Evolutionary conservation across 83 land plant genomes (phyloP), one percentile per base, ranked within the genome.

Genomic region (Larix sibirica): DNA sequence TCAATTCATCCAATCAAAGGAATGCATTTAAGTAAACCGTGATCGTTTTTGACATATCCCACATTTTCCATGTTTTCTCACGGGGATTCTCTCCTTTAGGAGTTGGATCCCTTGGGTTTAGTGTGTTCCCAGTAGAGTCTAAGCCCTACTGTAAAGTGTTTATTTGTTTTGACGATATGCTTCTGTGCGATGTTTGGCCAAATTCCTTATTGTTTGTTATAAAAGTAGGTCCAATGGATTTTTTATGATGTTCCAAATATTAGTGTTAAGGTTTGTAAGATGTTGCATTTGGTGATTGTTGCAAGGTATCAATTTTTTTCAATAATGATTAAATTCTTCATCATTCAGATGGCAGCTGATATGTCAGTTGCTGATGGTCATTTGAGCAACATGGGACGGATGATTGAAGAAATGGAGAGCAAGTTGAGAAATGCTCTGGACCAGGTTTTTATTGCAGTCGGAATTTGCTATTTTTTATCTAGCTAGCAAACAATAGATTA

Each of bases 331-430:
- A 4, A 42, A 74, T 17, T 10, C 3, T 75, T 23, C 17, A 75
- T 81, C 69, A 20, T 54, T 62, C 86, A 95, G 99, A 93, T 93
- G 97, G 88, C 84, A 83, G 81, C 92, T 77, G 85, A 95, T 75
- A 84, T 95, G 16, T 59, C 95, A 59, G 84, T 92, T 36, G 88
- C 90, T 8, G 96, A 94, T 42, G 96, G 98, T 33, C 99, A 97
- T 81, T 86, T 97, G 40, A 91, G 95, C 71, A 97, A 97, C 84
- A 97, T 97, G 95, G 99, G 99, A 73, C 89, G 84, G 70, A 91
- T 97, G 98, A 92, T 97, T 77, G 98, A 97, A 84, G 98, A 97
- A 77, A 97, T 97, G 98, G 99, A 97, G 70, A 84, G 98, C 74
- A 97, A 97, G 79, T 89, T 97, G 84, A 88, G 98, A 63, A 91